Conservation (phyloP, 2,329 filamentous ascomycete species). For the Sclerotinia minor region DNA sequence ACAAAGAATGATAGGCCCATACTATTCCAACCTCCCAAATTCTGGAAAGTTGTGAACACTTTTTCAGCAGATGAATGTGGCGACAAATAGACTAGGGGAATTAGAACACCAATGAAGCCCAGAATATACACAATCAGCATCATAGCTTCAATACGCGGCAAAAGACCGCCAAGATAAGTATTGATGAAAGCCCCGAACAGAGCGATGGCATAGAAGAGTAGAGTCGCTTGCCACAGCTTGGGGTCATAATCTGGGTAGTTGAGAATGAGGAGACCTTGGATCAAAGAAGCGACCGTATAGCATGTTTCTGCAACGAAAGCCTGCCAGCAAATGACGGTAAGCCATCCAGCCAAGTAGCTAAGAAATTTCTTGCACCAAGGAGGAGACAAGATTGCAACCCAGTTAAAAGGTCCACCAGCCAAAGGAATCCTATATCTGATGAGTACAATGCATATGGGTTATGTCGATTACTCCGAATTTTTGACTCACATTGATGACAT, state of each 20-base stretch:
- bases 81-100: constrained; percentile 22
- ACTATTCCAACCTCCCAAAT: constrained; percentile 22
- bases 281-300: constrained; percentile 5
- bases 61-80: constrained; percentile 27
- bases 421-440: constrained; percentile 30
- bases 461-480: background rate
- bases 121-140: constrained; percentile 22
- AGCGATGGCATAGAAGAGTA: constrained; percentile 17
- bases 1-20: constrained; percentile 24
- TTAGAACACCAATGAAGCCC: constrained; percentile 23
- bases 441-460: background rate
- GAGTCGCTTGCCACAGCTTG: constrained; percentile 15
- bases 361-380: constrained; percentile 24
- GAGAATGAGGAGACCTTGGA: constrained; percentile 15
- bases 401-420: constrained; percentile 27
- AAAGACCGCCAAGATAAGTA: constrained; percentile 16
- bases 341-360: constrained; percentile 27
- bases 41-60: constrained; percentile 24
- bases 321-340: constrained; percentile 21
- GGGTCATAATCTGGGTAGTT: constrained; percentile 16
- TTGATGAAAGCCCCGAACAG: constrained; percentile 24
- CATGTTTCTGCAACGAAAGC: constrained; percentile 11
- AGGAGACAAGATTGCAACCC: constrained; percentile 26
- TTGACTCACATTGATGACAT: constrained; percentile 30
- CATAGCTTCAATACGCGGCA: constrained; percentile 21